phyloP scores from a whole-genome alignment of 306 rosid genomes.

The Adenanthera pavonina region DNA sequence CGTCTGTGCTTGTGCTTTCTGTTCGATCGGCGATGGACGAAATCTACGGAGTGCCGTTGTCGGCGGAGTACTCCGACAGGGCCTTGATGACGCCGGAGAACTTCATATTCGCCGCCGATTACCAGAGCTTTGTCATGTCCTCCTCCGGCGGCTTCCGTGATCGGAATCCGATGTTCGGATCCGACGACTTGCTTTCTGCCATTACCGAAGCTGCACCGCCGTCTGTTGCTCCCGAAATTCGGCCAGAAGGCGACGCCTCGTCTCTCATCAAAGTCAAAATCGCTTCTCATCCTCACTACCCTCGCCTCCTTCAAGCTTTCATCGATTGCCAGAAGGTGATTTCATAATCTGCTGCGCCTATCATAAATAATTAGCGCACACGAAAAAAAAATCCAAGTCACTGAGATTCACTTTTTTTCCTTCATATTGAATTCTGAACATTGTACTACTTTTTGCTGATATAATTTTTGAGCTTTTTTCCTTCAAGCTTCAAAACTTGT shows the following conservation, averaged over 20 bases:
- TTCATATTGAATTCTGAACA: neutral
- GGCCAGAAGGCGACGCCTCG: constrained; percentile 52
- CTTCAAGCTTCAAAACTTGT: neutral
- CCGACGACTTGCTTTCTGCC: constrained; percentile 66
- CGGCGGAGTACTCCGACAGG: constrained; percentile 61
- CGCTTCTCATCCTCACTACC: constrained; percentile 81
- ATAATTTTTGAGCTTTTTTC: neutral
- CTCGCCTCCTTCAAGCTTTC: constrained; percentile 79
- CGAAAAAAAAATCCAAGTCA: neutral
- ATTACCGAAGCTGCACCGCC: constrained; percentile 49
- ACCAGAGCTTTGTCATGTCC: constrained; percentile 55
- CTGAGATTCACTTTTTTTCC: neutral
- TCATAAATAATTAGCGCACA: neutral
- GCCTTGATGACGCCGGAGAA: constrained; percentile 80
- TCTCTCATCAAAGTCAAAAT: constrained; percentile 69
- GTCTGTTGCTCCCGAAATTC: constrained; percentile 47
- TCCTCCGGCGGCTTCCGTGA: constrained; percentile 44
- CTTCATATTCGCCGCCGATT: constrained; percentile 63
- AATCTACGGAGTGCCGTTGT: constrained; percentile 61
- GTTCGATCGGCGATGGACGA: constrained; percentile 54
- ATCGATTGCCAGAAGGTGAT: constrained; percentile 89
- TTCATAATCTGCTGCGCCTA: neutral
- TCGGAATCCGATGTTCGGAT: constrained; percentile 70
- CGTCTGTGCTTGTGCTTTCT: neutral
- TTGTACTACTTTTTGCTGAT: neutral